A percentile compares a stretch with the other conserved stretches of the same genome.
Evolutionary conservation across 2,329 filamentous ascomycete genomes (phyloP).

Genomic region (Elsinoe australis): DNA sequence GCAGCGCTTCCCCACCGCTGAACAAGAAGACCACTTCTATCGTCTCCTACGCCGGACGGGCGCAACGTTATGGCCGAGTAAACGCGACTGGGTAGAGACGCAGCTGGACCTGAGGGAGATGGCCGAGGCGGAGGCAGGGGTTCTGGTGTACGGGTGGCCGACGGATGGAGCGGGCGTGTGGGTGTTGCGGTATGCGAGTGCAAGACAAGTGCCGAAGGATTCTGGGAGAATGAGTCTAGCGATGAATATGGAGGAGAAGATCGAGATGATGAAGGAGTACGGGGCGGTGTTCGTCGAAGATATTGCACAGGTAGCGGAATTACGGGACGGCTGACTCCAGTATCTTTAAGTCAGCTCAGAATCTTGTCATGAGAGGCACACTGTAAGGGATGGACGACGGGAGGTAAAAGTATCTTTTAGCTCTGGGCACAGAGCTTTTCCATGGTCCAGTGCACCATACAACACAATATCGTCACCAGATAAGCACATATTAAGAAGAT

Average conservation of each 20-base stretch:
- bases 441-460: too few relatives aligned
- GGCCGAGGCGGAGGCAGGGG: neutral
- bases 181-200: slow-evolving; percentile 1
- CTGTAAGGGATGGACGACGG: too few relatives aligned
- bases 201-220: neutral
- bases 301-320: slow-evolving; percentile 1
- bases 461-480: too few relatives aligned
- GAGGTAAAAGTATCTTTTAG: too few relatives aligned
- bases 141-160: slow-evolving; percentile 1
- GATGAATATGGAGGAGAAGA: slow-evolving; percentile 13
- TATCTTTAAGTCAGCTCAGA: too few relatives aligned
- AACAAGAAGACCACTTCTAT: slow-evolving; percentile 1
- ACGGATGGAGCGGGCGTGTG: neutral
- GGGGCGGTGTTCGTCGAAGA: neutral
- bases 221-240: slow-evolving; percentile 1
- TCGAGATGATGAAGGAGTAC: slow-evolving; percentile 3
- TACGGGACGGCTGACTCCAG: neutral
- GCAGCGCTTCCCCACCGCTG: neutral
- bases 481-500: too few relatives aligned
- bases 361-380: too few relatives aligned
- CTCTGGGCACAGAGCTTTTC: too few relatives aligned
- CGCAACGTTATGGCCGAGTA: slow-evolving; percentile 1
- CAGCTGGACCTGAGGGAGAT: neutral
- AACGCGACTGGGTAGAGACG: neutral
- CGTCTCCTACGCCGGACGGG: slow-evolving; percentile 7